These are phyloP conservation scores for Nematocida sp. DNA, from an alignment of 371 early-diverging fungal genomes.

Conservation along the genomic window DNA sequence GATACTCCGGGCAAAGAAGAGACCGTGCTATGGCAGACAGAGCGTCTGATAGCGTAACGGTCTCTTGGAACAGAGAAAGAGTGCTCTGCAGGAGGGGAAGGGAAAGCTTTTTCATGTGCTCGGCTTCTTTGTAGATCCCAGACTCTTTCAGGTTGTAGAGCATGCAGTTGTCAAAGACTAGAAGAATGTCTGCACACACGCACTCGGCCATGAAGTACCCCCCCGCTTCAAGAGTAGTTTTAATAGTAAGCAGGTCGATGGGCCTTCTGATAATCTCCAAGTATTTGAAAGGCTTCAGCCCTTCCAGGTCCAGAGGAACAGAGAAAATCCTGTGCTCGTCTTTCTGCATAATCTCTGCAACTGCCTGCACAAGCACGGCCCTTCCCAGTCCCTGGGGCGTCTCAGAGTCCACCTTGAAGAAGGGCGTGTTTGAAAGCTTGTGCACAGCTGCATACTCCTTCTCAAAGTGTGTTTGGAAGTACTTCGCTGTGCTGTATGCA, in stretches of 20 bases:
- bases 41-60: constrained; percentile 4
- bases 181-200: constrained; percentile 71
- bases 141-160: constrained; percentile 74
- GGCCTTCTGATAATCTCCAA: constrained; percentile 87
- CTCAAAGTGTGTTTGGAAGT: constrained; percentile 48
- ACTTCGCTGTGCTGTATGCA: constrained; percentile 31
- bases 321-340: constrained; percentile 28
- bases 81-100: neutral
- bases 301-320: constrained; percentile 20
- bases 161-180: constrained; percentile 77
- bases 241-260: constrained; percentile 79
- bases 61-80: neutral
- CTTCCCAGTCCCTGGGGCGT: neutral
- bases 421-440: neutral
- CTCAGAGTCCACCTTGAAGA: constrained; percentile 12
- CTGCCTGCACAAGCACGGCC: neutral
- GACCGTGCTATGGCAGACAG: constrained; percentile 67
- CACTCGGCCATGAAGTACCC: constrained; percentile 70
- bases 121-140: constrained; percentile 72
- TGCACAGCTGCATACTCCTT: constrained; percentile 4
- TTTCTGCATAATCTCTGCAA: neutral
- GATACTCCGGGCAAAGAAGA: constrained; percentile 71
- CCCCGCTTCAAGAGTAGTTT: constrained; percentile 69
- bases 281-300: constrained; percentile 67
- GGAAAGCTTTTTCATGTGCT: constrained; percentile 32